phyloP scores from a whole-genome alignment of 805 yeast genomes.

The Schwanniomyces polymorphus region DNA sequence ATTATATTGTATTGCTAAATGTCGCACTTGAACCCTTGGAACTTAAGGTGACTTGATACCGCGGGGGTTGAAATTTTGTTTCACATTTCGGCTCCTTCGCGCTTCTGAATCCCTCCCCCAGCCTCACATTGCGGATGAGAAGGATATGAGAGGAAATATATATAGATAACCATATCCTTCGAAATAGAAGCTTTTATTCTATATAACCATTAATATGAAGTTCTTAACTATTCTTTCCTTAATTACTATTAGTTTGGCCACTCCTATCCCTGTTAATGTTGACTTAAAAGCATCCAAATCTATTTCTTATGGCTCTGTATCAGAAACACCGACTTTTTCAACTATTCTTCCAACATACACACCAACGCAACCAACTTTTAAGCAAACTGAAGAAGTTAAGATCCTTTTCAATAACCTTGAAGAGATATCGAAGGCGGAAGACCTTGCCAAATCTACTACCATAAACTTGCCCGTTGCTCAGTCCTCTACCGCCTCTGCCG shows the following conservation, averaged over 20 bases:
- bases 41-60: no score
- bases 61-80: no score
- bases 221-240: constrained; percentile 1
- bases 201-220: neutral
- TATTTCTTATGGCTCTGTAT: neutral
- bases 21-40: no score
- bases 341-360: constrained; percentile 18
- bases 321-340: constrained; percentile 10
- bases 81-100: no score
- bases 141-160: neutral
- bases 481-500: neutral
- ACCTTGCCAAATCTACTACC: neutral
- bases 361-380: constrained; percentile 9
- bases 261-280: constrained; percentile 31
- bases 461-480: neutral
- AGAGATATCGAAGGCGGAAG: constrained; percentile 6
- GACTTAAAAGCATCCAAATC: constrained; percentile 17
- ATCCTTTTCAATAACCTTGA: constrained; percentile 15
- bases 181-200: neutral
- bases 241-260: constrained; percentile 9
- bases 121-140: no score
- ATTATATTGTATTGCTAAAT: no score
- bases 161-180: neutral
- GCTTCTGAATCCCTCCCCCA: no score
- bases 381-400: constrained; percentile 9